These are phyloP conservation scores for Cystobasidium ongulense DNA, from an alignment of 768 basidiomycete species.

Conservation along the genomic window DNA sequence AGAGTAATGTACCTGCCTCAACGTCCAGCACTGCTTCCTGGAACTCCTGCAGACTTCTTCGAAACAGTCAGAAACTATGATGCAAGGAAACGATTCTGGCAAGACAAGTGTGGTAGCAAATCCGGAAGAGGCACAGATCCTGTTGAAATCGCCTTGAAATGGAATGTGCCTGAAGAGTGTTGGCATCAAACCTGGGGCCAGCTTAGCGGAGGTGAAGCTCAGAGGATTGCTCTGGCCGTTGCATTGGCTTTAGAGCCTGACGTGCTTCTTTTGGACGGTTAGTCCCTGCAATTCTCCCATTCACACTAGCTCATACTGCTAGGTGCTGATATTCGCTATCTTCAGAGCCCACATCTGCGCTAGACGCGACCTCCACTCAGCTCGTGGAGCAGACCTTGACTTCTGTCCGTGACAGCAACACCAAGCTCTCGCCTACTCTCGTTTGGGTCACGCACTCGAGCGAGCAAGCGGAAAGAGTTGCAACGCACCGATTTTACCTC, in stretches of 20 bases:
- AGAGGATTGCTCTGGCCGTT: slow-evolving; percentile 69
- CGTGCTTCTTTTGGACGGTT: slow-evolving; percentile 70
- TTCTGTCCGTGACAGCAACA: background rate
- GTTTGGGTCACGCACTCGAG: slow-evolving; percentile 30
- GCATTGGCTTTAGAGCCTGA: slow-evolving; percentile 70
- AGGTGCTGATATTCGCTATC: background rate
- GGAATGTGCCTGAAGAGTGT: slow-evolving; percentile 51
- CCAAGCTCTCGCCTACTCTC: background rate
- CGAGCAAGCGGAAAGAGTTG: slow-evolving; percentile 27
- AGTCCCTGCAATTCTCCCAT: slow-evolving; percentile 39
- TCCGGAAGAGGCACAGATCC: slow-evolving; percentile 43
- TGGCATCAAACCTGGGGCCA: slow-evolving; percentile 72
- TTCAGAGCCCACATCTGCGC: slow-evolving; percentile 78
- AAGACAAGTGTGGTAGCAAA: slow-evolving; percentile 2
- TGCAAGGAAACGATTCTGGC: slow-evolving; percentile 47
- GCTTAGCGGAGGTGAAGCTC: slow-evolving; percentile 77
- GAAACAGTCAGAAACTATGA: slow-evolving; percentile 53
- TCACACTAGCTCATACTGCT: background rate
- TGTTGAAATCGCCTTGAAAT: slow-evolving; percentile 54
- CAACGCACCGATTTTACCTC: background rate
- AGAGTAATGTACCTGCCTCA: slow-evolving; percentile 79
- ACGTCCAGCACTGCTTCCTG: slow-evolving; percentile 73
- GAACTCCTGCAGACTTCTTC: slow-evolving; percentile 68
- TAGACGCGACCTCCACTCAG: slow-evolving; percentile 61
- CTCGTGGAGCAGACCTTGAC: slow-evolving; percentile 61